These are phyloP conservation scores for Nitzschia sp. DNA, from an alignment of 108 stramenopile species.

Conservation along the genomic window DNA sequence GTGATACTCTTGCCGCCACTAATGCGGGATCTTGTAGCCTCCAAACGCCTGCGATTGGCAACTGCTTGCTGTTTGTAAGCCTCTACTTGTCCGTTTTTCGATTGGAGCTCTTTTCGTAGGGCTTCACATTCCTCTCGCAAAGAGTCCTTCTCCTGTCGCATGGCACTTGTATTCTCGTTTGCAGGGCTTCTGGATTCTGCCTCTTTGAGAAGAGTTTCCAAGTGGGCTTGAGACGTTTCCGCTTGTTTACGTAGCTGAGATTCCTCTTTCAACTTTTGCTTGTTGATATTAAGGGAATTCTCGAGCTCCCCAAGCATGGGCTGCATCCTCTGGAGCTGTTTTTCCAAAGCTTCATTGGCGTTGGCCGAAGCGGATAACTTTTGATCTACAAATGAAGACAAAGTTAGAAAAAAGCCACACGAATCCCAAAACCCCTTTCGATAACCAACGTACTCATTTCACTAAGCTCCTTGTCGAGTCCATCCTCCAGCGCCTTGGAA, in stretches of 20 bases:
- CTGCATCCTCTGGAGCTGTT: conserved; percentile 50
- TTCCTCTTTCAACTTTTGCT: conserved; percentile 45
- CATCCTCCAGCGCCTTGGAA: conserved; percentile 57
- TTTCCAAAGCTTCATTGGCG: conserved; percentile 50
- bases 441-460: conserved; percentile 57
- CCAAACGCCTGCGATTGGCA: conserved; percentile 27
- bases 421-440: background rate
- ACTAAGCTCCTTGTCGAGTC: conserved; percentile 61
- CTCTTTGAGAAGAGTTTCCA: conserved; percentile 41
- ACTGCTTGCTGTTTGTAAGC: conserved; percentile 36
- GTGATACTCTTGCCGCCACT: background rate
- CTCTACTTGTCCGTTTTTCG: conserved; percentile 23
- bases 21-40: conserved; percentile 42
- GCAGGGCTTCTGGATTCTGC: conserved; percentile 2
- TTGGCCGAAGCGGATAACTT: conserved; percentile 49
- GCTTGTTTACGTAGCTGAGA: conserved; percentile 44
- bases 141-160: conserved; percentile 33
- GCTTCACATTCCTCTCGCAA: conserved; percentile 52
- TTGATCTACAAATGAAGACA: conserved; percentile 32
- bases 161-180: background rate
- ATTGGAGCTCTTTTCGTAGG: conserved; percentile 43
- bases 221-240: conserved; percentile 48
- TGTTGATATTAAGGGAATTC: conserved; percentile 33
- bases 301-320: conserved; percentile 57
- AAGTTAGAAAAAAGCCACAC: background rate